Evolutionary conservation across 495 filamentous ascomycete genomes (phyloP).

Genomic region (Podospora pseudopauciseta): DNA sequence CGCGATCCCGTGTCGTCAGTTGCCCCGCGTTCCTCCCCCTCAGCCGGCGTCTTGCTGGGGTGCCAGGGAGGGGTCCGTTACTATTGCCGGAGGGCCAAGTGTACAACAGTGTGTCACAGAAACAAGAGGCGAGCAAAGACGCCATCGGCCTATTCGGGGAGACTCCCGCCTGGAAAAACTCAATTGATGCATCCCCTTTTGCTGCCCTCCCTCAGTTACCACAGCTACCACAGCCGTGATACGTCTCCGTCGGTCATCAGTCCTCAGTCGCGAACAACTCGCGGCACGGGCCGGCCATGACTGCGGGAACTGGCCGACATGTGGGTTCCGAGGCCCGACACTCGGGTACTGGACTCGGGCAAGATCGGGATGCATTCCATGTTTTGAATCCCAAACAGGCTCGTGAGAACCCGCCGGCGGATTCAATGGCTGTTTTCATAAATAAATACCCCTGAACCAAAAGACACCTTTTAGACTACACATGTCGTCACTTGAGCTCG

Average conservation of each 20-base stretch:
- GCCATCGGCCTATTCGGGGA: slow-evolving; percentile 1
- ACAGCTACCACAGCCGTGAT: neutral
- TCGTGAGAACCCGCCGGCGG: slow-evolving; percentile 3
- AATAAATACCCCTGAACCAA: neutral
- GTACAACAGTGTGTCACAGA: neutral
- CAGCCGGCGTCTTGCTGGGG: slow-evolving; percentile 2
- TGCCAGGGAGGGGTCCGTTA: slow-evolving; percentile 1
- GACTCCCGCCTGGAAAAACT: slow-evolving; percentile 3
- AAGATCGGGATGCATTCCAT: slow-evolving; percentile 20
- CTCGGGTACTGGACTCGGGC: slow-evolving; percentile 24
- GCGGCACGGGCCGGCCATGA: too few relatives aligned
- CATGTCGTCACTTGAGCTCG: neutral
- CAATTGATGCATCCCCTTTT: neutral
- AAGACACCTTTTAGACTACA: neutral
- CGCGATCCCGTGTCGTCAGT: neutral
- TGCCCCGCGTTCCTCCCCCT: neutral
- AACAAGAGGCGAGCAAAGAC: neutral
- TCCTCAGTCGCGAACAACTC: too few relatives aligned
- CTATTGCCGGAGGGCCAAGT: slow-evolving; percentile 1
- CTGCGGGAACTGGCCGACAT: slow-evolving; percentile 10
- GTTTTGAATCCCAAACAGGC: slow-evolving; percentile 12
- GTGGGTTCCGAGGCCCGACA: slow-evolving; percentile 29
- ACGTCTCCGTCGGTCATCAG: neutral
- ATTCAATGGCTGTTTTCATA: slow-evolving; percentile 1
- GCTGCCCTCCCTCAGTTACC: neutral